These are phyloP conservation scores for Mariannaea sp. DNA, from an alignment of 2,329 filamentous ascomycete genomes.

Conservation along the genomic window DNA sequence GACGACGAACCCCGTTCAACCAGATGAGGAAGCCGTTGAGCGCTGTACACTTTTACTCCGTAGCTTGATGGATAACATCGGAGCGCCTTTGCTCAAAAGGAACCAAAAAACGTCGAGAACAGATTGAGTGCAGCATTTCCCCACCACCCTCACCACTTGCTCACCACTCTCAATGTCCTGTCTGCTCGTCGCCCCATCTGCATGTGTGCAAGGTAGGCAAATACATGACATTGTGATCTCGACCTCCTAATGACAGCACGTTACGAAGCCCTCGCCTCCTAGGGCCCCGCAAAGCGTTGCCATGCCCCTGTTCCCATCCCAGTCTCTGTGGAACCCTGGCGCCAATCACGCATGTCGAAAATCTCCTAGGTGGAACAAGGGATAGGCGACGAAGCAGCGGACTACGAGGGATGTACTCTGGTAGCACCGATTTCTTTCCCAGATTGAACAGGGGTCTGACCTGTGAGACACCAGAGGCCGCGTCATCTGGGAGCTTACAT, in stretches of 20 bases:
- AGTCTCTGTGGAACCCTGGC: constrained; percentile 4
- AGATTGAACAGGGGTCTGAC: constrained; percentile 29
- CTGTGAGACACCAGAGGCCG: constrained; percentile 33
- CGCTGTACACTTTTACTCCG: neutral
- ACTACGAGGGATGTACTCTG: too few species aligned
- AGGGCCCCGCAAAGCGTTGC: constrained; percentile 15
- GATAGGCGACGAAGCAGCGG: constrained; percentile 5
- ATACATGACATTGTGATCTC: neutral
- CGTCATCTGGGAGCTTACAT: constrained; percentile 34
- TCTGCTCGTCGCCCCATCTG: too few species aligned
- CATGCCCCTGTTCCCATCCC: constrained; percentile 11
- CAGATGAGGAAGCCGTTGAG: neutral
- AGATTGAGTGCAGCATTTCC: too few species aligned
- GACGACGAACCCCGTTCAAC: constrained; percentile 1
- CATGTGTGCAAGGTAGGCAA: neutral
- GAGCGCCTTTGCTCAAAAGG: too few species aligned
- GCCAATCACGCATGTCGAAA: constrained; percentile 12
- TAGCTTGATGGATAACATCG: too few species aligned
- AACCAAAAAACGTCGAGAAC: too few species aligned
- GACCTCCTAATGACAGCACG: neutral
- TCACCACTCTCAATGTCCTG: too few species aligned
- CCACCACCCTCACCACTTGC: too few species aligned
- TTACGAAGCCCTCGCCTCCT: too few species aligned
- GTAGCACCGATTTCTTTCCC: constrained; percentile 13
- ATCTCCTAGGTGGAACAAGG: neutral